These are phyloP conservation scores for Fusarium scirpi DNA, from an alignment of 2,329 filamentous ascomycete species.

Conservation along the genomic window DNA sequence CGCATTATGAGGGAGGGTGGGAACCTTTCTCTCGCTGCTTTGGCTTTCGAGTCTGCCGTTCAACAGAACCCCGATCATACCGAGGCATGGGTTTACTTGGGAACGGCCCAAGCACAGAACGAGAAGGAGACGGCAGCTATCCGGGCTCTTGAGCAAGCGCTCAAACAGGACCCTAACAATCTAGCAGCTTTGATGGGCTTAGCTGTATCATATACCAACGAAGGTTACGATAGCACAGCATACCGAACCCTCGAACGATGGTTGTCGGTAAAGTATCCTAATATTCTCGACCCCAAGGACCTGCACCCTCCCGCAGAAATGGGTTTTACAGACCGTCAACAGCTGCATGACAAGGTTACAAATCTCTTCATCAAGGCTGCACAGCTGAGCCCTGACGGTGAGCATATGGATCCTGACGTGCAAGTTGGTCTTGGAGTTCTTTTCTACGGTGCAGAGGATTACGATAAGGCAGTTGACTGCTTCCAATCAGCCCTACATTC, in stretches of 20 bases:
- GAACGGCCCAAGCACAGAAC: constrained; percentile 94
- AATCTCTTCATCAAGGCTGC: constrained; percentile 92
- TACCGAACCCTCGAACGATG: constrained; percentile 97
- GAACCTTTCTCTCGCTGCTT: constrained; percentile 90
- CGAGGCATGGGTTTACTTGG: constrained; percentile 93
- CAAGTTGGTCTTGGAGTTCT: constrained; percentile 96
- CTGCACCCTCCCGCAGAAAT: constrained; percentile 83
- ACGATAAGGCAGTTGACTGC: constrained; percentile 98
- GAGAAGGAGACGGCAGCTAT: constrained; percentile 98
- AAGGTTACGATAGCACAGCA: constrained; percentile 96
- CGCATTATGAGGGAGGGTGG: constrained; percentile 94
- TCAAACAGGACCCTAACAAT: constrained; percentile 89
- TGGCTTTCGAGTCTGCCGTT: constrained; percentile 95
- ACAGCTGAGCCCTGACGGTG: constrained; percentile 89
- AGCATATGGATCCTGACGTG: constrained; percentile 98
- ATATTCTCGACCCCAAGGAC: constrained; percentile 78
- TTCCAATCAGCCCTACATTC: constrained; percentile 91
- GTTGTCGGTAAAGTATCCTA: constrained; percentile 94
- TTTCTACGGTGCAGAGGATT: constrained; percentile 98
- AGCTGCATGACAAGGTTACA: constrained; percentile 91
- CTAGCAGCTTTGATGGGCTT: constrained; percentile 93
- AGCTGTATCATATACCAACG: constrained; percentile 97
- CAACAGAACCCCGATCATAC: constrained; percentile 90
- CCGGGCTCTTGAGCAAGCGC: constrained; percentile 88
- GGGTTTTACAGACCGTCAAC: constrained; percentile 92